Base-by-base conservation (phyloP, 371 early-diverging fungal species). In the Haplosporangium sp. region DNA sequence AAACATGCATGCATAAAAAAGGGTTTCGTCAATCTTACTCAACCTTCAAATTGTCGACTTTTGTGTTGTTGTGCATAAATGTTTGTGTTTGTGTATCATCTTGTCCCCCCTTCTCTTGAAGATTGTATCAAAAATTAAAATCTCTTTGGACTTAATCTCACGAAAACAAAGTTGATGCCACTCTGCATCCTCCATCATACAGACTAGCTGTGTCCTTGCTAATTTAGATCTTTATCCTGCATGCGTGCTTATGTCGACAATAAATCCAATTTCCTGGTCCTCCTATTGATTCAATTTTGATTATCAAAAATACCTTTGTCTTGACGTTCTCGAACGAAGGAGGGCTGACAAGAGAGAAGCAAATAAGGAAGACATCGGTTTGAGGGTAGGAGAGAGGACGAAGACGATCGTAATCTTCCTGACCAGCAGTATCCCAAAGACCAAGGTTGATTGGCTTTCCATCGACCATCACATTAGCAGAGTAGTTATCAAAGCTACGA, bases 391-490 rank as follows among this genome's bases (percentile, higher is more conserved):
- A 95, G 61, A 98, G 87, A 52, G 98, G 97, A 45, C 98, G 92
- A 66, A 98, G 89, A 61, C 96, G 94, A 82, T 98, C 98, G 85
- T 97, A 98, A 86, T 97, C 97, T 86, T 99, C 99, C 86, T 99
- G 99, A 57, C 67, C 98, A 63, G 99, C 98, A 15, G 99, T 99
- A 92, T 99, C 99, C 99, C 99, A 99, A 53, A 98, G 91, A 39
- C 97, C 97, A 34, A 99, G 87, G 86, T 96, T 96, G 76, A 98
- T 96, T 55, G 93, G 93, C 85, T 94, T 94, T 67, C 96, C 97
- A 85, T 98, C 98, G 17, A 98, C 94, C 92, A 93, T 91, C 44
- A 98, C 94, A 86, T 96, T 96, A 58, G 94, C 95, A 56, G 95
- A 95, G 84, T 96, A 96, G 88, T 97, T 99, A 83, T 99, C 99